Evolutionary conservation across 306 rosid genomes (phyloP), one percentile per base, ranked within the genome.

Genomic region (Sindora glabra): DNA sequence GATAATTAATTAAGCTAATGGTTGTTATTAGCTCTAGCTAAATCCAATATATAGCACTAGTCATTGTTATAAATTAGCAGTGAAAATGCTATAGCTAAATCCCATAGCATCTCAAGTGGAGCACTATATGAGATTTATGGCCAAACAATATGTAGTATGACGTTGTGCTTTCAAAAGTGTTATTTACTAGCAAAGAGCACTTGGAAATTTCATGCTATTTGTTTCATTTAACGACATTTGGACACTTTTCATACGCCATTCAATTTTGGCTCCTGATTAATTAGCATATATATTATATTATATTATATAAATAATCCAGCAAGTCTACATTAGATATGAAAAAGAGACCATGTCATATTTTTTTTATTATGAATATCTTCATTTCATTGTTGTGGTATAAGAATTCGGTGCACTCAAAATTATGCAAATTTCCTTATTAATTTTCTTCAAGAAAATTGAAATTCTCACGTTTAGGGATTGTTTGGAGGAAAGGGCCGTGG

Each of bases 101-200:
- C 55, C 22, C 17, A 24, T 50, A 62, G 71, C 47, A 51, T 30
- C 60, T 54, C 51, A 65, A 70, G 83, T 78, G 83, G 80, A 79
- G 80, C 80, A 78, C 74, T 78, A 61, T 58, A 10, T 60, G 51
- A 67, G 64, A 58, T 65, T 67, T 61, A 65, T 48, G 68, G 69
- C 67, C 68, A 61, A 62, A 56, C 61, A 69, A 64, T 68, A 65
- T 77, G 78, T 65, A 77, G 13, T 39, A 25, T 77, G 82, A 72
- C 79, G 82, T 72, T 72, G 64, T 68, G 76, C 67, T 77, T 72
- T 63, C 75, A 77, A 72, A 62, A 5, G 72, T 58, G 65, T 62
- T 74, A 77, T 72, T 67, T 60, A 56, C 14, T 62, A 15, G 62
- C 62, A 49, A 49, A 41, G 60, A 37, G 48, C 32, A 19, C 62